Evolutionary conservation across 345 rosid genomes (phyloP).

Genomic region (Capsella bursapastoris): DNA sequence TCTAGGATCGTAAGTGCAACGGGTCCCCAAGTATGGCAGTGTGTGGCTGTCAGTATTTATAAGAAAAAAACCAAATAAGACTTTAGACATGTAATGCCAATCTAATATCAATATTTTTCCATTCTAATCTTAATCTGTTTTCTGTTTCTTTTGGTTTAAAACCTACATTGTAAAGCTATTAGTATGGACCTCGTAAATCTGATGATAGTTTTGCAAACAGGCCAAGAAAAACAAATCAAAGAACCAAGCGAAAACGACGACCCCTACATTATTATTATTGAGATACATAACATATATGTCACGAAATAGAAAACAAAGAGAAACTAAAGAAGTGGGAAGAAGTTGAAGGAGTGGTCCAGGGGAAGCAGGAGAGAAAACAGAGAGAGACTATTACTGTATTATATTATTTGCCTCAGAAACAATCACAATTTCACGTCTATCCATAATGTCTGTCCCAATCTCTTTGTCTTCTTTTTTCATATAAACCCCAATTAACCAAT

Average conservation of each 20-base stretch:
- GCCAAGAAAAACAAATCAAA: background rate
- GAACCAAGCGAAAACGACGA: background rate
- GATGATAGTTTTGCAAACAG: background rate
- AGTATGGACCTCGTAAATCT: background rate
- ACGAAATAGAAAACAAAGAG: slow-evolving; percentile 9
- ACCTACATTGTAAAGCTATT: background rate
- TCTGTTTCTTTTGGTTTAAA: background rate
- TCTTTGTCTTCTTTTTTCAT: slow-evolving; percentile 37
- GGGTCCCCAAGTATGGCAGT: background rate
- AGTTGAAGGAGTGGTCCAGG: slow-evolving; percentile 33
- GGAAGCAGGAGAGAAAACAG: slow-evolving; percentile 5
- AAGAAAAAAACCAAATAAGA: background rate
- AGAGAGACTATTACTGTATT: background rate
- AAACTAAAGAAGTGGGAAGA: slow-evolving; percentile 10
- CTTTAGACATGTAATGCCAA: background rate
- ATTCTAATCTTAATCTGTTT: background rate
- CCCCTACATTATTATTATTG: background rate
- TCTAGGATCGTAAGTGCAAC: background rate
- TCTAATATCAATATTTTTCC: background rate
- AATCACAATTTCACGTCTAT: slow-evolving; percentile 44
- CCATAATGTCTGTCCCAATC: slow-evolving; percentile 41
- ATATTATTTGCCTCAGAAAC: slow-evolving; percentile 37
- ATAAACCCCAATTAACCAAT: slow-evolving; percentile 16
- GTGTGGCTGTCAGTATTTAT: background rate
- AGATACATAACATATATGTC: background rate